Evolutionary conservation across 169 alveolate genomes (phyloP).

Genomic region (Toxoplasma gondii): DNA sequence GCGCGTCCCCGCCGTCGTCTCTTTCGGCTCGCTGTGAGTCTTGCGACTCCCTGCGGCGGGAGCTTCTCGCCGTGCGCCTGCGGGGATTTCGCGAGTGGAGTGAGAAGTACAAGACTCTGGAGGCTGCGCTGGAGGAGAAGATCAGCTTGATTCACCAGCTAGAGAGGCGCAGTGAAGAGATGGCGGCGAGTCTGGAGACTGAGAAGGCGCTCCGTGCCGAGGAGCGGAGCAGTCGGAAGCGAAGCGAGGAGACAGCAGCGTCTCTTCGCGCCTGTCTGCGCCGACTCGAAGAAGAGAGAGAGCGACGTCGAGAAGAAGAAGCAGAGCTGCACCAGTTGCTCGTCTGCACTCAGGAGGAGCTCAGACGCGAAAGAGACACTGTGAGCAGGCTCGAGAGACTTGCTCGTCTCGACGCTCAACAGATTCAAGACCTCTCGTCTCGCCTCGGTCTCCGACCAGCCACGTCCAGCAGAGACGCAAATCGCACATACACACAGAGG

Average conservation of each 20-base stretch:
- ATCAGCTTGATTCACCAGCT: background rate
- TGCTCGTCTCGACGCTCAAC: background rate
- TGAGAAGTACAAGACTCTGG: background rate
- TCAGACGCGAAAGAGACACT: background rate
- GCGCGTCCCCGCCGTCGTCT: background rate
- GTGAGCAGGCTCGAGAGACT: background rate
- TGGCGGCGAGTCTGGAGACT: background rate
- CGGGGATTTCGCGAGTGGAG: background rate
- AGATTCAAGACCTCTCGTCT: background rate
- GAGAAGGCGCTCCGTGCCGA: background rate
- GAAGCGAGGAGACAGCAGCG: background rate
- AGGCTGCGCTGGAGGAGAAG: slow-evolving; percentile 3
- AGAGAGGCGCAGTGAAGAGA: background rate
- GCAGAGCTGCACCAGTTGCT: slow-evolving; percentile 17
- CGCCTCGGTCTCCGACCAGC: background rate
- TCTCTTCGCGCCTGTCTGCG: background rate
- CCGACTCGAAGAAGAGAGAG: background rate
- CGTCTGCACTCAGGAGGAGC: background rate
- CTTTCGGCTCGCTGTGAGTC: background rate
- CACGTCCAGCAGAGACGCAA: too few relatives aligned
- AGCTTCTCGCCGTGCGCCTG: background rate
- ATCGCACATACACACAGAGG: too few relatives aligned
- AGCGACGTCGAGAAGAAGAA: background rate
- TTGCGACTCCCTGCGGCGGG: background rate
- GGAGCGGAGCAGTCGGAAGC: background rate